A percentile compares a stretch with the other conserved stretches of the same genome.
Conservation (phyloP, 139 green algal species). For the Chlamydomonas sp. region DNA sequence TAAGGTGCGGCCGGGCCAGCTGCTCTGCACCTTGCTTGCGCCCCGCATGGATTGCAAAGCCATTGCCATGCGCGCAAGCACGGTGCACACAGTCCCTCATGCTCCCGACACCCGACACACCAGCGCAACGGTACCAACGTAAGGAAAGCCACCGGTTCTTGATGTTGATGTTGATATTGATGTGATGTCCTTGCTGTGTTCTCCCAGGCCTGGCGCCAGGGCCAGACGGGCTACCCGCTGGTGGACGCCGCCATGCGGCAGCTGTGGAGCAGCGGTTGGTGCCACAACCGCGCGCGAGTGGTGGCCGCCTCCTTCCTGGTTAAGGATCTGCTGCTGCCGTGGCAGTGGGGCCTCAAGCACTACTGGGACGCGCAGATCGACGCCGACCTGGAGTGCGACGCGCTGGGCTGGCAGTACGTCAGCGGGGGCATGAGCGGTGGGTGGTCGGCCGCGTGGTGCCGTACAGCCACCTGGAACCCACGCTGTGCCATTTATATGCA, state of each 20-base stretch:
- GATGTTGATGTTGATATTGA: neutral
- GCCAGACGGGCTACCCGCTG: conserved; percentile 88
- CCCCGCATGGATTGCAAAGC: neutral
- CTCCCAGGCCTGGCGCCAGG: conserved; percentile 80
- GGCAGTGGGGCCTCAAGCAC: conserved; percentile 97
- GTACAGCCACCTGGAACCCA: no score
- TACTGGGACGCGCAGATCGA: conserved; percentile 94
- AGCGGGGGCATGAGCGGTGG: conserved; percentile 70
- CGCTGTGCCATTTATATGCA: no score
- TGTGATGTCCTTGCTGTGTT: neutral
- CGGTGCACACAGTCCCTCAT: neutral
- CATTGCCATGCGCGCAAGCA: neutral
- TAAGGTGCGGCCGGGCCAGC: conserved; percentile 55
- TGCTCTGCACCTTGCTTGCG: neutral
- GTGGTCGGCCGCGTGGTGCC: neutral
- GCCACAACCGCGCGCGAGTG: conserved; percentile 87
- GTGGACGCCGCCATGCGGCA: conserved; percentile 90
- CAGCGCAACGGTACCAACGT: neutral
- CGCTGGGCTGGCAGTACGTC: conserved; percentile 89
- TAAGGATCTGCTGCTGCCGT: conserved; percentile 93
- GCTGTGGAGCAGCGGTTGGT: conserved; percentile 89
- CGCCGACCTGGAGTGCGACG: conserved; percentile 92
- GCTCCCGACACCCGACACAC: neutral
- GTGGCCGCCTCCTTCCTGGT: conserved; percentile 84
- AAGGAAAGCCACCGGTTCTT: neutral